Evolutionary conservation across 2,329 filamentous ascomycete species (phyloP).

Genomic region (Dactylellina haptotyla): DNA sequence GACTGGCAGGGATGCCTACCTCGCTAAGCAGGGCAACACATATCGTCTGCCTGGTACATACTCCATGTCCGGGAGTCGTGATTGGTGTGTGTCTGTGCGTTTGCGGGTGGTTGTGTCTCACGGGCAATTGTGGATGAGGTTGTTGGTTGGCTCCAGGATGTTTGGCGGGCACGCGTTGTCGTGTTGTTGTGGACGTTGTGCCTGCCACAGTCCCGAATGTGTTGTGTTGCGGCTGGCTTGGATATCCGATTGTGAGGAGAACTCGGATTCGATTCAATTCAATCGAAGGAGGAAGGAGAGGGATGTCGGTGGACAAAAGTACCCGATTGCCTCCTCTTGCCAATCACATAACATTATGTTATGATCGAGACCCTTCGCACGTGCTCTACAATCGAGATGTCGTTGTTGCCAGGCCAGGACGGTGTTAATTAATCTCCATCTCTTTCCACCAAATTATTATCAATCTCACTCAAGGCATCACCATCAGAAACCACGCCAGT

Average conservation of each 20-base stretch:
- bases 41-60: constrained; percentile 26
- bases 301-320: background rate
- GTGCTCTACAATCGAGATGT: background rate
- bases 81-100: background rate
- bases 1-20: constrained; percentile 39
- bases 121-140: no score
- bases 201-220: no score
- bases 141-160: background rate
- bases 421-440: constrained; percentile 6
- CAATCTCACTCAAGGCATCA: background rate
- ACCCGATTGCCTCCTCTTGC: constrained; percentile 6
- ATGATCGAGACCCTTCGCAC: background rate
- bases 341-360: constrained; percentile 2
- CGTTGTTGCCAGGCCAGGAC: background rate
- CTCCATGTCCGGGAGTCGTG: background rate
- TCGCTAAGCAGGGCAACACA: constrained; percentile 49
- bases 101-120: no score
- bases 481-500: background rate
- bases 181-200: no score
- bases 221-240: no score
- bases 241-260: no score
- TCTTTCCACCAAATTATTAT: background rate
- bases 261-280: background rate
- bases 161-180: no score
- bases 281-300: background rate